Evolutionary conservation across 139 green algal genomes (phyloP).

Genomic region (Volvox reticuliferus): DNA sequence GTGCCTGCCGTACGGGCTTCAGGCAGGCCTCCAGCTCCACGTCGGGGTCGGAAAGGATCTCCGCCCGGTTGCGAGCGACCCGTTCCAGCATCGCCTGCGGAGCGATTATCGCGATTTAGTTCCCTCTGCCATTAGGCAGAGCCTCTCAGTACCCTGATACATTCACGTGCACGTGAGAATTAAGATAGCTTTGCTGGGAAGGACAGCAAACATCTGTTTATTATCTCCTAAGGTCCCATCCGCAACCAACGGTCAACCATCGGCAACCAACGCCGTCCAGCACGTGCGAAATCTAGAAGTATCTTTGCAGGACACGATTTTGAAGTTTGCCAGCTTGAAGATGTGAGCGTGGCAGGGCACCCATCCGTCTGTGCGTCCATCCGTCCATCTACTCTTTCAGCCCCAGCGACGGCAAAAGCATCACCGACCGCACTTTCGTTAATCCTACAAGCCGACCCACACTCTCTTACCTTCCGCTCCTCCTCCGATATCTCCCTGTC

Average conservation of each 20-base stretch:
- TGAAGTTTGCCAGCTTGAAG: too few species aligned
- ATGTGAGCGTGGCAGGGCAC: too few species aligned
- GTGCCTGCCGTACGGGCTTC: not conserved
- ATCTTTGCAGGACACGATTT: too few species aligned
- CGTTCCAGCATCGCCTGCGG: not conserved
- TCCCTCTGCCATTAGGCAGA: too few species aligned
- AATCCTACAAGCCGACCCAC: not conserved
- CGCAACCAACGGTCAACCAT: not conserved
- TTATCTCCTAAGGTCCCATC: too few species aligned
- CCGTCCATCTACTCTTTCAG: not conserved
- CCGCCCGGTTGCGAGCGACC: not conserved
- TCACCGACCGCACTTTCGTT: not conserved
- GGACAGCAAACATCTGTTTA: too few species aligned
- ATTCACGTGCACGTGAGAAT: too few species aligned
- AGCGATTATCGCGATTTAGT: too few species aligned
- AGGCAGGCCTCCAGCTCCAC: not conserved
- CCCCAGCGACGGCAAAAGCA: too few species aligned
- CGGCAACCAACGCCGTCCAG: not conserved
- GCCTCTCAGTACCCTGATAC: too few species aligned
- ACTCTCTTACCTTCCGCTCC: not conserved
- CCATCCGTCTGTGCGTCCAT: not conserved
- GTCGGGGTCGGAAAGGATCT: conserved; percentile 9
- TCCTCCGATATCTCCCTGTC: not conserved
- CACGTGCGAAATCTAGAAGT: too few species aligned
- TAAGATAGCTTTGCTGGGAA: too few species aligned